Base-by-base conservation (phyloP, 805 yeast genomes). In the Candida vaughaniae region DNA sequence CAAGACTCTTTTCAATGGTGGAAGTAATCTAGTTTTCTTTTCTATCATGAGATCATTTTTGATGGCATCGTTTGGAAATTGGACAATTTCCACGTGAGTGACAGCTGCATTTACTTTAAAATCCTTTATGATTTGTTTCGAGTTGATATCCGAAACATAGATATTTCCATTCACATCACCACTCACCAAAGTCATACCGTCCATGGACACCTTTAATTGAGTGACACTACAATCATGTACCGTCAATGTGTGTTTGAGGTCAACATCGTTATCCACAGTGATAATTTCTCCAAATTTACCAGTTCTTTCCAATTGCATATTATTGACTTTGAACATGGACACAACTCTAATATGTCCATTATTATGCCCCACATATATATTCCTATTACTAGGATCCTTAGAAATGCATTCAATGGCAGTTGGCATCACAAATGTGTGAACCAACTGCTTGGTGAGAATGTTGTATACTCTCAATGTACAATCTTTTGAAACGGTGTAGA, bases 331-430 rank as follows among this genome's bases (percentile, higher is more conserved):
- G 50, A 71, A 80, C 33, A 85, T 57, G 6, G 80, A 75, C 4
- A 85, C 69, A 25, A 65, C 55, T 43, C 82, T 67, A 28, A 87
- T 72, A 10, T 62, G 49, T 9, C 96, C 96, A 42, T 77, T 71
- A 2, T 61, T 50, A 11, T 83, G 60, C 1, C 96, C 97, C 6
- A 75, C 76, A 53, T 84, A 91, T 1, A 85, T 40, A 2, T 79
- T 71, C 49, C 98, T 69, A 50, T 80, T 86, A 0, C 90, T 87
- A 1, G 95, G 88, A 57, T 91, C 98, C 5, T 76, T 62, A 0
- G 78, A 71, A 5, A 91, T 38, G 14, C 82, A 62, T 17, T 72
- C 71, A 8, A 86, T 72, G 0, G 83, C 73, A 14, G 60, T 53
- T 3, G 82, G 76, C 17, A 83, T 59, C n/a, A 89, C 81, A 52